Conservation (phyloP, 495 filamentous ascomycete species). For the Aspergillus heteromorphus region DNA sequence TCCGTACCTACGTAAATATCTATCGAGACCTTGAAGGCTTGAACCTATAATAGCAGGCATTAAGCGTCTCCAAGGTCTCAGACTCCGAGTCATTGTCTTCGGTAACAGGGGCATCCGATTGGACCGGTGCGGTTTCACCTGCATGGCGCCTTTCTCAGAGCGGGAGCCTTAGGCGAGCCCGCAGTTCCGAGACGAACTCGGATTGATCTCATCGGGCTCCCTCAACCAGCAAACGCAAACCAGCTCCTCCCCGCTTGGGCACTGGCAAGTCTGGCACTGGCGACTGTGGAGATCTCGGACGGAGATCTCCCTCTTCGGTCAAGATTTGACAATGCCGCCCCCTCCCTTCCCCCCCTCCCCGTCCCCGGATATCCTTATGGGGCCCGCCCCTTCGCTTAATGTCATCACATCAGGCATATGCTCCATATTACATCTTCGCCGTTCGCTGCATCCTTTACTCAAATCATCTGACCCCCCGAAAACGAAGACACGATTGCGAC, state of each 20-base stretch:
- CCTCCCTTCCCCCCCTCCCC: no score
- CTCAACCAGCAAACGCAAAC: background rate
- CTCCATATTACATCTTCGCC: no score
- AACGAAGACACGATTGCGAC: no score
- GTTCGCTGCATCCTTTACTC: background rate
- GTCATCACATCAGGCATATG: background rate
- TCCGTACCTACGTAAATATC: no score
- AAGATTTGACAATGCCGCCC: background rate
- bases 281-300: background rate
- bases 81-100: slow-evolving; percentile 18
- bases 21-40: no score
- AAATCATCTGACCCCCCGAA: background rate
- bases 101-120: slow-evolving; percentile 37
- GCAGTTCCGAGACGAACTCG: background rate
- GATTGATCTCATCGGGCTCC: background rate
- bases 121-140: slow-evolving; percentile 13
- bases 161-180: slow-evolving; percentile 40
- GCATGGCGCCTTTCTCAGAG: slow-evolving; percentile 32
- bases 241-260: background rate
- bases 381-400: background rate
- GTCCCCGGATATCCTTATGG: no score
- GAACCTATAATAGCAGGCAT: no score
- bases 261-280: background rate
- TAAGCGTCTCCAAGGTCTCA: background rate
- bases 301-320: background rate